phyloP scores from a whole-genome alignment of 1,284 basidiomycete genomes.

The Ganoderma boninense region DNA sequence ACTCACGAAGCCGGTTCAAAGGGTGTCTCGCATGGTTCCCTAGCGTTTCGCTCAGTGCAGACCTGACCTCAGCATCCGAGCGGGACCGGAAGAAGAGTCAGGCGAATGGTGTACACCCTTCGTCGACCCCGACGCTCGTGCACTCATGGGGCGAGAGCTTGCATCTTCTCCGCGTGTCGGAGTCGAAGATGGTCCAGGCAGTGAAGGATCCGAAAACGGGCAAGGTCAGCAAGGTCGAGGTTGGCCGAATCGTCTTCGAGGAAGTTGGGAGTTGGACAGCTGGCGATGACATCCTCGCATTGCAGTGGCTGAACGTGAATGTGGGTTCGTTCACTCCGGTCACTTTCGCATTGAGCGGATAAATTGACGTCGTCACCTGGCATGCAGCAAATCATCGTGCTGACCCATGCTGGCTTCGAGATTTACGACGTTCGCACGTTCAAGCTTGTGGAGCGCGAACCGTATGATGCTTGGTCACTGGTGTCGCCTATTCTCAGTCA shows the following conservation, averaged over 20 bases:
- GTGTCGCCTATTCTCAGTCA: conserved; percentile 60
- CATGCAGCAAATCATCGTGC: conserved; percentile 65
- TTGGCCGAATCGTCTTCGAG: conserved; percentile 70
- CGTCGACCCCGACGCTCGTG: conserved; percentile 68
- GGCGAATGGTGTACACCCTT: conserved; percentile 30
- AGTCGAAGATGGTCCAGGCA: conserved; percentile 62
- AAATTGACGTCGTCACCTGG: conserved; percentile 26
- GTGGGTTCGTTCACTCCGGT: conserved; percentile 59
- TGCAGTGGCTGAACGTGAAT: conserved; percentile 81
- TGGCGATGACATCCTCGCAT: conserved; percentile 64
- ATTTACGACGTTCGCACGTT: conserved; percentile 74
- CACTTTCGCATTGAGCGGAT: background rate
- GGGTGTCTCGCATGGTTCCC: conserved; percentile 85
- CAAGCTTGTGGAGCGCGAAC: conserved; percentile 64
- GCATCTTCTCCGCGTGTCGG: conserved; percentile 71
- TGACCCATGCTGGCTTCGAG: conserved; percentile 67
- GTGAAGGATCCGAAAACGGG: conserved; percentile 65
- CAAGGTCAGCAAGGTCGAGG: conserved; percentile 63
- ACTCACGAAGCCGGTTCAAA: conserved; percentile 56
- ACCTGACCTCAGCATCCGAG: conserved; percentile 28
- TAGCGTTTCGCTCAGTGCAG: conserved; percentile 47
- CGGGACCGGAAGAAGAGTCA: conserved; percentile 43
- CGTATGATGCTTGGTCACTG: conserved; percentile 63
- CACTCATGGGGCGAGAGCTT: conserved; percentile 85
- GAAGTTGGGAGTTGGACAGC: conserved; percentile 63